These are phyloP conservation scores for Paraleonurus japonicus DNA, from an alignment of 257 asterid species.

Conservation along the genomic window DNA sequence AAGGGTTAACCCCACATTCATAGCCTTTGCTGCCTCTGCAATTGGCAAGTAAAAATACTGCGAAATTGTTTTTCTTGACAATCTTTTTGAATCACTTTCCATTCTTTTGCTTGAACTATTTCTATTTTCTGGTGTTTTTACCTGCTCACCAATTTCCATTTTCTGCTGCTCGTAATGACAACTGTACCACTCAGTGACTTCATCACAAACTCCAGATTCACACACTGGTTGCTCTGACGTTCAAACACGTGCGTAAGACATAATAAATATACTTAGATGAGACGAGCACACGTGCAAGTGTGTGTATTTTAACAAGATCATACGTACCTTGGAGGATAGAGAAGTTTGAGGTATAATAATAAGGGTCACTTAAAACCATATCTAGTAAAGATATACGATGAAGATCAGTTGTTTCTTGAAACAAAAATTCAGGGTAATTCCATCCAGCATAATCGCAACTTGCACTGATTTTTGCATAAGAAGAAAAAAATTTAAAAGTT, in stretches of 20 bases:
- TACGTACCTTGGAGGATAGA: slow-evolving; percentile 33
- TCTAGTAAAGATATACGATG: slow-evolving; percentile 29
- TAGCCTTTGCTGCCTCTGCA: slow-evolving; percentile 54
- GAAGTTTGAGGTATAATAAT: slow-evolving; percentile 23
- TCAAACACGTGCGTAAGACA: no score
- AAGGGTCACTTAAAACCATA: slow-evolving; percentile 30
- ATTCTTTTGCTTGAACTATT: not conserved
- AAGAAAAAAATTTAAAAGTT: not conserved
- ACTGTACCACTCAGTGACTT: not conserved
- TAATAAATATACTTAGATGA: no score
- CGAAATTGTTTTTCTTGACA: slow-evolving; percentile 26
- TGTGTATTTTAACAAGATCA: not conserved
- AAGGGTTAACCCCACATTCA: slow-evolving; percentile 37
- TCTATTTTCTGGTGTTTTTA: not conserved
- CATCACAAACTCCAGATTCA: not conserved
- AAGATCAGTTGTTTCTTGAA: slow-evolving; percentile 21
- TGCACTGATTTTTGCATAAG: slow-evolving; percentile 12
- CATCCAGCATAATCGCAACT: slow-evolving; percentile 14
- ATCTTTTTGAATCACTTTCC: not conserved
- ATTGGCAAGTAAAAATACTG: slow-evolving; percentile 64
- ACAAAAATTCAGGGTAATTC: slow-evolving; percentile 20
- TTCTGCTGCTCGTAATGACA: not conserved
- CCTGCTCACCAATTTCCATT: not conserved
- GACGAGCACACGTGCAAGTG: no score
- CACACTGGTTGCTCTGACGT: not conserved